Conservation (phyloP, 2,329 filamentous ascomycete species). For the Cadophora luteo-olivacea region DNA sequence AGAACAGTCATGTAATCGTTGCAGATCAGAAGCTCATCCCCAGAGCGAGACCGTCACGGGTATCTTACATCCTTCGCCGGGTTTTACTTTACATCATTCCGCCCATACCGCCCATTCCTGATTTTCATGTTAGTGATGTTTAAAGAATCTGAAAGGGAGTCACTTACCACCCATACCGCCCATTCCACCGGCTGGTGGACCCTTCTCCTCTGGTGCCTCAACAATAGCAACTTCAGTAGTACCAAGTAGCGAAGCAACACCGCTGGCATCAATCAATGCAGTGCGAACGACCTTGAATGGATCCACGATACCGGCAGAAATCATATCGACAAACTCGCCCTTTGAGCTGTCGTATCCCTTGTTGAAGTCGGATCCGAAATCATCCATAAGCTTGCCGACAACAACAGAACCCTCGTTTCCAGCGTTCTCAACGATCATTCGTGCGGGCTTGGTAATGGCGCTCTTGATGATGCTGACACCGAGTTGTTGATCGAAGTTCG, state of each 20-base stretch:
- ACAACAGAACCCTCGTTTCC: conserved; percentile 95
- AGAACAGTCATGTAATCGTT: conserved; percentile 28
- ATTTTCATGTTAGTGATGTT: conserved; percentile 27
- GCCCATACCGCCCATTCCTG: conserved; percentile 48
- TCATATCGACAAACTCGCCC: conserved; percentile 99
- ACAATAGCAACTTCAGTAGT: conserved; percentile 99
- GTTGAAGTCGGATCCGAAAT: conserved; percentile 93
- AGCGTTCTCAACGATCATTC: conserved; percentile 97
- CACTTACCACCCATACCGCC: conserved; percentile 58
- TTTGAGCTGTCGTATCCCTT: conserved; percentile 96
- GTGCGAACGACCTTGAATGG: conserved; percentile 99
- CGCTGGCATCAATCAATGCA: conserved; percentile 90
- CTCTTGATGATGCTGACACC: conserved; percentile 98
- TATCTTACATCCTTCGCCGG: conserved; percentile 40
- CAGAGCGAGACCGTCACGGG: conserved; percentile 30
- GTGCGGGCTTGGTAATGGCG: conserved; percentile 93
- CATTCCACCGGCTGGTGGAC: conserved; percentile 71
- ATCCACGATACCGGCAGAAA: conserved; percentile 93
- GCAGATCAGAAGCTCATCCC: conserved; percentile 26
- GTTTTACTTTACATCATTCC: conserved; percentile 46
- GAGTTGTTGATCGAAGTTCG: conserved; percentile 99
- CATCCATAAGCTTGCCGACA: conserved; percentile 97
- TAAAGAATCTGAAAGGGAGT: background rate
- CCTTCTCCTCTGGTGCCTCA: conserved; percentile 93
- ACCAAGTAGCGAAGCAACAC: conserved; percentile 94